Base-by-base conservation (phyloP, 164 flowering plant species). In the Litsea cubeba region DNA sequence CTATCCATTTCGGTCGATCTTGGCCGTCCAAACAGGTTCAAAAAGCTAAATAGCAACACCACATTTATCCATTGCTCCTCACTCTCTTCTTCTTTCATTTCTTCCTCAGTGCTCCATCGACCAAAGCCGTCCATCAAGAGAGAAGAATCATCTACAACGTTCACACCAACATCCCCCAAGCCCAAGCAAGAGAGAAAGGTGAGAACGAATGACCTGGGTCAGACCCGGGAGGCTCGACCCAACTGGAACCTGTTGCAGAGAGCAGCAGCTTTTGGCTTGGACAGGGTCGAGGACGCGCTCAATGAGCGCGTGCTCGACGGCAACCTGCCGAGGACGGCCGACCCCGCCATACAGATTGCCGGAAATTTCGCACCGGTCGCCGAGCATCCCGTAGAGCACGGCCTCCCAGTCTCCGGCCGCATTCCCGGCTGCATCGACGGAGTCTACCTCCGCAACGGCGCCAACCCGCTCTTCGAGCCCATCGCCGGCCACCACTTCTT, bases 311-410 rank as follows among this genome's bases (percentile, higher is more conserved):
- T 35, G n/a, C 70, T 76, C 69, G 78, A 7, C 73, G 76, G 5
- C 83, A 80, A 60, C 92, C 84, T 94, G 0, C 91, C 98, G 12
- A 92, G 89, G 73, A 93, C 98, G 0, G 84, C 94, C 1, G 97
- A 93, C 83, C 97, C 98, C 0, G 30, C 79, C 0, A 85, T 93
- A 1, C 98, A 93, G 79, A 89, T 91, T 14, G 77, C 94, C 70
- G 98, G 98, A 0, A 93, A 93, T 71, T 93, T 87, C 66, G 88
- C 94, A 11, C 98, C 98, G 0, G 98, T 93, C 1, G 88, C 86
- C 0, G 95, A 90, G 69, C 88, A 85, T 12, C 86, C 97, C 0
- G 91, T 85, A 26, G 58, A 23, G 15, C 86, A 82, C 5, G 32
- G 65, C 1, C 87, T 94, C 5, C 83, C 86, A 1, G 81, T 92